Evolutionary conservation across 495 filamentous ascomycete genomes (phyloP).

Genomic region (Hypoxylon lenormandii): DNA sequence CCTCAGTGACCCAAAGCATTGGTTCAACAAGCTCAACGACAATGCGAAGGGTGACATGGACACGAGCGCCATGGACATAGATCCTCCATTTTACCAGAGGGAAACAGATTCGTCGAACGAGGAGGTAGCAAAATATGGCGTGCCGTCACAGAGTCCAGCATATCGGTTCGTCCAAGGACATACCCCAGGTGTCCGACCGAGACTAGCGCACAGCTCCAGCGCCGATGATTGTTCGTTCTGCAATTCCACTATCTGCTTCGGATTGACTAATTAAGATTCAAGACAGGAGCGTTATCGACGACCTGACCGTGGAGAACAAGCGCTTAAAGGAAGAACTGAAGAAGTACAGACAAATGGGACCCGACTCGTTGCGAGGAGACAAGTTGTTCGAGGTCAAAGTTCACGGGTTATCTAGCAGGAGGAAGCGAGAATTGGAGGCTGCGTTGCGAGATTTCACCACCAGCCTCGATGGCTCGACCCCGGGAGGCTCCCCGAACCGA

Average conservation of each 20-base stretch:
- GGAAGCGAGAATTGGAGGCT: slow-evolving; percentile 79
- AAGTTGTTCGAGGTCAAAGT: slow-evolving; percentile 82
- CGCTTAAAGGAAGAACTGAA: slow-evolving; percentile 75
- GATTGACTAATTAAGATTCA: background rate
- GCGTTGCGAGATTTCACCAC: slow-evolving; percentile 74
- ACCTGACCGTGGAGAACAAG: slow-evolving; percentile 77
- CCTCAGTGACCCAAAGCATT: slow-evolving; percentile 57
- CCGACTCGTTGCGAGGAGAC: slow-evolving; percentile 69
- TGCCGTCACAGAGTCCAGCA: slow-evolving; percentile 32
- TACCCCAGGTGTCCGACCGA: slow-evolving; percentile 39
- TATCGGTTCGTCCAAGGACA: slow-evolving; percentile 40
- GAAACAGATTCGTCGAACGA: slow-evolving; percentile 61
- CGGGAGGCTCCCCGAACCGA: slow-evolving; percentile 51
- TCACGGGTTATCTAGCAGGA: slow-evolving; percentile 72
- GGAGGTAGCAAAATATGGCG: slow-evolving; percentile 33
- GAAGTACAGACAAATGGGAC: slow-evolving; percentile 73
- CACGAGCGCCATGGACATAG: slow-evolving; percentile 58
- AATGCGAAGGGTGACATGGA: slow-evolving; percentile 53
- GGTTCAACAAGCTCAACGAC: slow-evolving; percentile 62
- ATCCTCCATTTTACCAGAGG: slow-evolving; percentile 67
- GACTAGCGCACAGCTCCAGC: slow-evolving; percentile 61
- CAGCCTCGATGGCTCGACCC: slow-evolving; percentile 60
- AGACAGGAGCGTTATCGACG: slow-evolving; percentile 74
- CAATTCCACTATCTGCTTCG: background rate
- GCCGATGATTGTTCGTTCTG: slow-evolving; percentile 62